phyloP scores from a whole-genome alignment of 768 basidiomycete genomes.

The Tylopilus intermedius region DNA sequence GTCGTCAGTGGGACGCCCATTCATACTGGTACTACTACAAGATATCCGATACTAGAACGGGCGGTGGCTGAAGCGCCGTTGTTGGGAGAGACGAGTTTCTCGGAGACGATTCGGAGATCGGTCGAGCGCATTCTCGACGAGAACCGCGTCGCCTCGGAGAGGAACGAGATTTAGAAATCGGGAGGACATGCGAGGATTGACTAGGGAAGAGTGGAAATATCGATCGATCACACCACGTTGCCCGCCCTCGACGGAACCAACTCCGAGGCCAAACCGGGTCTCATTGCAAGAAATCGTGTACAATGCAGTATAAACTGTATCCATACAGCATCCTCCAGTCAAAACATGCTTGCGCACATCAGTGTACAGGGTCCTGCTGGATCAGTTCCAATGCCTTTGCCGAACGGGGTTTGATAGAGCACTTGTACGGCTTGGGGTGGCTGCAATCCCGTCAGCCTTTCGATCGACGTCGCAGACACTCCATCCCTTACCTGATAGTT shows the following conservation, averaged over 20 bases:
- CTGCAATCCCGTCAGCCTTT: slow-evolving; percentile 23
- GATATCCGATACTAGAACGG: slow-evolving; percentile 64
- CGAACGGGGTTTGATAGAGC: slow-evolving; percentile 56
- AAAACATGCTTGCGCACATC: background rate
- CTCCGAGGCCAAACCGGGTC: slow-evolving; percentile 6
- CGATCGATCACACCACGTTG: slow-evolving; percentile 1
- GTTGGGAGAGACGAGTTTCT: slow-evolving; percentile 46
- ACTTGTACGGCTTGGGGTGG: slow-evolving; percentile 61
- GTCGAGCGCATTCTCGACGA: slow-evolving; percentile 44
- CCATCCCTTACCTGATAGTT: slow-evolving; percentile 51
- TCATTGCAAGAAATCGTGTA: background rate
- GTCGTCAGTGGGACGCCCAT: too few relatives aligned
- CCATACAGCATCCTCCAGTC: too few relatives aligned
- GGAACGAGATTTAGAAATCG: background rate
- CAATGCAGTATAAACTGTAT: background rate
- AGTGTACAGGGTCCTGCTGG: slow-evolving; percentile 37
- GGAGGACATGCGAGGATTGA: background rate
- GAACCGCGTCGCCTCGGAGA: slow-evolving; percentile 10
- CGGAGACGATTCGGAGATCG: slow-evolving; percentile 38
- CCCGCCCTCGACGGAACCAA: slow-evolving; percentile 5
- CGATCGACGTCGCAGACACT: background rate
- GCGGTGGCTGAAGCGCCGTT: slow-evolving; percentile 48
- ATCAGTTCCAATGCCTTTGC: slow-evolving; percentile 52
- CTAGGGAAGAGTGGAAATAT: background rate
- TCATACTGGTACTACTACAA: slow-evolving; percentile 16